Evolutionary conservation across 2,329 filamentous ascomycete genomes (phyloP), one percentile per base, ranked within the genome.

Genomic region (Pseudocercospora fijiensis): DNA sequence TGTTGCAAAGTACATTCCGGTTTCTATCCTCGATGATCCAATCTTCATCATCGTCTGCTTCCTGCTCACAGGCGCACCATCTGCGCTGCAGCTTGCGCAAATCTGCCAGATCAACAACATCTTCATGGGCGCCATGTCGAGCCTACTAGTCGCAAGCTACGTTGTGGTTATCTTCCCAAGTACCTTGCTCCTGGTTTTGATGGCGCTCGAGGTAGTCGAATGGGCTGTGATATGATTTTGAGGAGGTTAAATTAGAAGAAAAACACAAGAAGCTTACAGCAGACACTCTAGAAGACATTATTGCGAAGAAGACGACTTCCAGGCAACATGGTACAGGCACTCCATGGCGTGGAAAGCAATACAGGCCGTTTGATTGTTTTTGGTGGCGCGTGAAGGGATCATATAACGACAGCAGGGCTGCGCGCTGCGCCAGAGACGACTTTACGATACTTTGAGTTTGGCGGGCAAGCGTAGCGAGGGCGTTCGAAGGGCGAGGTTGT

Each of bases 41-140:
- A 99, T 99, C 72, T 99, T 99, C 77, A 88, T 99, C 70, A 91
- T 99, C 70, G 95, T 99, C 37, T 97, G 93, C 79, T 99, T 98
- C 84, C 83, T 99, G 68, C 89, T 99, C 69, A 94, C 92, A 0
- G 95, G 95, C 37, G 95, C 95, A 2, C 95, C 95, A 5, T 96
- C 90, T 67, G 95, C 95, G 26, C 83, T 99, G 68, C 95, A 99
- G 79, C 81, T 99, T 74, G 94, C 95, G 6, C 95, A 99, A 80
- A 99, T 99, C 65, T 99, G 95, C 80, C 95, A 98, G 83, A 90
- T 98, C 80, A 99, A 99, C 78, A 90, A 90, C 67, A 95, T 99
- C 9, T 99, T 92, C 77, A 94, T 98, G 82, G 87, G 89, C 18
- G 92, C 95, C 56, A 98, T 99, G 93, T 90, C 91, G 66, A 90